Evolutionary conservation across 495 filamentous ascomycete species (phyloP), one percentile per base, ranked within the genome.

Genomic region (Trichoderma gamsii): DNA sequence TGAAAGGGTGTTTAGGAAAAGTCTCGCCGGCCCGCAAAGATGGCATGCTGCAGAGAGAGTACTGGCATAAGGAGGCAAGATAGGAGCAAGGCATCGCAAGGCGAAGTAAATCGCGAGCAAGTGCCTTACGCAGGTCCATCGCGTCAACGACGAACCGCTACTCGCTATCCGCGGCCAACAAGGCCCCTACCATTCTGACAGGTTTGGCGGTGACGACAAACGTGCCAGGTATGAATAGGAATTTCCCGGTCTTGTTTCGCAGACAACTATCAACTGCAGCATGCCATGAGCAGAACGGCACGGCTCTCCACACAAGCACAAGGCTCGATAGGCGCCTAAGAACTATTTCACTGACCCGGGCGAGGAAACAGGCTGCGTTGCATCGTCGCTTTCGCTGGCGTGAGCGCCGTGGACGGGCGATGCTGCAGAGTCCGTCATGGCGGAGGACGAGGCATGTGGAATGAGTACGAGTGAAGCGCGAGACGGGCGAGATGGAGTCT

Each of bases 181-280:
- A 46, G 43, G 12, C 43, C 43, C 43, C 43, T 25, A 52, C 49
- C n/a, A 52, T 52, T 25, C 9, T 52, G 9, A 23, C 18, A 52
- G 18, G 25, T 52, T 52, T 21, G n/a, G 4, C 18, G n/a, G 18
- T 21, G 6, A 7, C 21, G 21, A 9, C 49, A 21, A 52, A 52
- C 18, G 49, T 52, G n/a, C 21, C n/a, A 52, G n/a, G 49, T 23
- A 52, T 52, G n/a, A 6, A 52, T 52, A 52, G 49, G 18, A 25
- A 52, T 52, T 52, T 23, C 49, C 49, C n/a, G 21, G 49, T 52
- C 49, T 52, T 52, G 49, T 18, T 52, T 52, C n/a, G n/a, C 49
- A 52, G 49, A 21, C 49, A 52, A 52, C 49, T 52, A 3, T 52
- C 49, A 2, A 21, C 6, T 52, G 49, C 18, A 52, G 18, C 1